Base-by-base conservation (phyloP, 768 basidiomycete genomes). In the Kwoniella bestiolae region DNA sequence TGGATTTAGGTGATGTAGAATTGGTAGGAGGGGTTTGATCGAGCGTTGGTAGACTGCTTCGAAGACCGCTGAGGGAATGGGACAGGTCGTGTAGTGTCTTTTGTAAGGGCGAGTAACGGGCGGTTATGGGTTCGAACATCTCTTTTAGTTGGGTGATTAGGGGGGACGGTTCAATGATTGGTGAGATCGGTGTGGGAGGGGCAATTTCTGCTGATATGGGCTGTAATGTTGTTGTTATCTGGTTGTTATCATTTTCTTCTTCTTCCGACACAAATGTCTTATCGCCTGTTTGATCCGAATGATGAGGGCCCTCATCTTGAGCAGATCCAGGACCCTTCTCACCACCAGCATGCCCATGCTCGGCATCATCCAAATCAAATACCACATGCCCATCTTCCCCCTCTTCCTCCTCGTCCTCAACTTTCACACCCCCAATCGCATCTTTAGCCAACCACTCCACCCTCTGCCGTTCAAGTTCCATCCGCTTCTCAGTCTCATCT, bases 381-480 rank as follows among this genome's bases (percentile, higher is more conserved):
- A 74, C 61, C 34, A 71, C 63, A 53, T 65, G 63, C 9, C 52
- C 65, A 29, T 35, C 44, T 31, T 66, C 64, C 45, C 38, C 64
- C 3, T 57, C 65, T 8, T 66, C 57, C 5, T 56, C 45, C 2
- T 59, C 52, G 3, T 57, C 59, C 2, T 6, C 31, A 1, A 9
- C 29, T 16, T 56, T 52, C 18, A 62, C 34, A n/a, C 75, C 75
- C 16, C 69, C 63, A 1, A 60, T 67, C 1, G 75, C 75, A 31
- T 74, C 72, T 31, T 67, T 71, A 12, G 79, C 78, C 41, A 81
- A 38, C 74, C 76, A 77, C 12, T 70, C 68, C 44, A 79, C 67
- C 34, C 76, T 51, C 63, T 78, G 72, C 31, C 63, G 51, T 67
- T 81, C 77, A 44, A 80, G 68, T 34, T 72, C 70, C 26, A 79